Evolutionary conservation across 2,329 filamentous ascomycete genomes (phyloP).

Genomic region (Diatrype stigma): DNA sequence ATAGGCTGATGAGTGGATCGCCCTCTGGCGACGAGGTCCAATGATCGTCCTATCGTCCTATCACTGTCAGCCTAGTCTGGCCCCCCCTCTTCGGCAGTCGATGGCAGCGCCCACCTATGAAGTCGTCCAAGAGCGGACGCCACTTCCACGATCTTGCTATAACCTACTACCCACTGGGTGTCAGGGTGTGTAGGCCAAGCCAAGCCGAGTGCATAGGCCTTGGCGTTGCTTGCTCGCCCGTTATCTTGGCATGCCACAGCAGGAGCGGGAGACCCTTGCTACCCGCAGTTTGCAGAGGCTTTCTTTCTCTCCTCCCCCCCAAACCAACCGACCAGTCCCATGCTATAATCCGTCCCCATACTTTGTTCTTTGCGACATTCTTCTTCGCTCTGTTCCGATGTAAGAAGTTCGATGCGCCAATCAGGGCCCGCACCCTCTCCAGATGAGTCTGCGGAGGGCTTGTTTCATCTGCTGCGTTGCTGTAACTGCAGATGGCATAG

Average conservation of each 20-base stretch:
- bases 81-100: slow-evolving; percentile 3
- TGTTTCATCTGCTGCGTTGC: neutral
- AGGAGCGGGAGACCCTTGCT: slow-evolving; percentile 32
- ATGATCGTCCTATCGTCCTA: neutral
- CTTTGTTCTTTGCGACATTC: neutral
- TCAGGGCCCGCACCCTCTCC: neutral
- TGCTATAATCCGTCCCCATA: neutral
- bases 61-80: neutral
- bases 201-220: no score
- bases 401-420: neutral
- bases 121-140: slow-evolving; percentile 16
- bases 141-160: slow-evolving; percentile 27
- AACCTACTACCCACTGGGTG: slow-evolving; percentile 15
- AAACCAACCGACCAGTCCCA: slow-evolving; percentile 7
- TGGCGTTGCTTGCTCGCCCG: slow-evolving; percentile 23
- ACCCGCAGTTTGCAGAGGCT: slow-evolving; percentile 38
- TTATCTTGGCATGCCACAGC: slow-evolving; percentile 27
- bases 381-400: slow-evolving; percentile 1
- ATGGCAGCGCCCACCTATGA: neutral
- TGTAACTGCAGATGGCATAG: neutral
- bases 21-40: neutral
- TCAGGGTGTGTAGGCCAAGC: no score
- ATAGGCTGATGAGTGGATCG: neutral
- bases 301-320: neutral
- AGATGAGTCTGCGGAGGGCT: neutral